Conservation (phyloP, 176 grass and related monocot species). For the Oryza nivara region DNA sequence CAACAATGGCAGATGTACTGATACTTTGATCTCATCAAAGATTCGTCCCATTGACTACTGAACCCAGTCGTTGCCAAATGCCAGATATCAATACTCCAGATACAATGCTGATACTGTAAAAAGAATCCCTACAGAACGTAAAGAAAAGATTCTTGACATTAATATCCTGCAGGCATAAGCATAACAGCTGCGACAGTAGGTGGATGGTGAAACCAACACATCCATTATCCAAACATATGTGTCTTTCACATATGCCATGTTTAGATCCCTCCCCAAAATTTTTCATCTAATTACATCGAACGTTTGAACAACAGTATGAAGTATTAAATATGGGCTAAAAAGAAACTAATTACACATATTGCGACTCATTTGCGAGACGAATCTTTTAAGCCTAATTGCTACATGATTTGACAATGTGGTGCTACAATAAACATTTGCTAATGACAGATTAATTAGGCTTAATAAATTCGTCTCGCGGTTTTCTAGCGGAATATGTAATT, state of each 20-base stretch:
- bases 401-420: too few species aligned
- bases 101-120: not conserved
- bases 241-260: not conserved
- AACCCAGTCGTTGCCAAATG: not conserved
- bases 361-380: too few species aligned
- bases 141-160: not conserved
- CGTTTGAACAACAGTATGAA: too few species aligned
- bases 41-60: conserved; percentile 23
- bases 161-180: not conserved
- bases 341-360: too few species aligned
- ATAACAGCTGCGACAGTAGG: not conserved
- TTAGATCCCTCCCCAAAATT: too few species aligned
- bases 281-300: too few species aligned
- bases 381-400: too few species aligned
- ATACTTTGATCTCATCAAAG: conserved; percentile 31
- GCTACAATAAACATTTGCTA: too few species aligned
- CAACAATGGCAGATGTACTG: conserved; percentile 9
- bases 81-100: not conserved
- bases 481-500: too few species aligned
- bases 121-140: conserved; percentile 1
- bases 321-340: too few species aligned
- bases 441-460: too few species aligned
- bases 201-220: not conserved
- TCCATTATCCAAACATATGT: not conserved
- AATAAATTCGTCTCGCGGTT: too few species aligned